These are phyloP conservation scores for Sporobolomyces phaffii DNA, from an alignment of 768 basidiomycete genomes.

Conservation along the genomic window DNA sequence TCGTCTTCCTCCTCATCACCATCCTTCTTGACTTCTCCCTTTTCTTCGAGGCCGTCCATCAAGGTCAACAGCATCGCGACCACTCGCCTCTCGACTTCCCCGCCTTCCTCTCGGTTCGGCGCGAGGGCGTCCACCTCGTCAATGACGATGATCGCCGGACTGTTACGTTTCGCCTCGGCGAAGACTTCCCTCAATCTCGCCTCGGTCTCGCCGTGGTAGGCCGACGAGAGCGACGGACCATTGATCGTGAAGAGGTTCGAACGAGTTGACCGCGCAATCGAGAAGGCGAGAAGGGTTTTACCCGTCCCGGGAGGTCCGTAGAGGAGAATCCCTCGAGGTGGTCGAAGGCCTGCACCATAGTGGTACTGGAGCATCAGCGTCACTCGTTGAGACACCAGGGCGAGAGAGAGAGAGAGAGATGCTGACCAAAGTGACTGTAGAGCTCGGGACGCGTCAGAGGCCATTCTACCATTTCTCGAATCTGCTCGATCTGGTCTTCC, in stretches of 20 bases:
- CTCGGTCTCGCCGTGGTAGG: constrained; percentile 97
- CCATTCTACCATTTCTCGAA: constrained; percentile 77
- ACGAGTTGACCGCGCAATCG: constrained; percentile 78
- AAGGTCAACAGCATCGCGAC: constrained; percentile 91
- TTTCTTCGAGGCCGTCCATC: constrained; percentile 69
- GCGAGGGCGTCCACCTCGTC: constrained; percentile 96
- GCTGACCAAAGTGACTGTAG: constrained; percentile 66
- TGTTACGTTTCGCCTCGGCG: constrained; percentile 67
- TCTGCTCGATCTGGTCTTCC: constrained; percentile 74
- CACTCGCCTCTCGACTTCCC: constrained; percentile 92
- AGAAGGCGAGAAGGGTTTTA: constrained; percentile 91
- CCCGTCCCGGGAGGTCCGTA: constrained; percentile 97
- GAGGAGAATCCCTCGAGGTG: constrained; percentile 88
- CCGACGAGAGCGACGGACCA: constrained; percentile 88
- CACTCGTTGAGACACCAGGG: not conserved
- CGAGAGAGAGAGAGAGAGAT: not conserved
- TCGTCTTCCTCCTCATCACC: constrained; percentile 40
- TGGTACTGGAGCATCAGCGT: constrained; percentile 36
- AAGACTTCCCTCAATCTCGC: constrained; percentile 83
- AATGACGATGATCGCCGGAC: constrained; percentile 86
- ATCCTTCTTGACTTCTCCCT: constrained; percentile 53
- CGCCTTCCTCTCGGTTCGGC: constrained; percentile 80
- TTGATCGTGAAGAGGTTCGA: constrained; percentile 89
- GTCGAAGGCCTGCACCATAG: constrained; percentile 63
- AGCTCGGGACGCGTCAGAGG: constrained; percentile 76